These are phyloP conservation scores for Lyophyllum atratum DNA, from an alignment of 768 basidiomycete genomes.

Conservation along the genomic window DNA sequence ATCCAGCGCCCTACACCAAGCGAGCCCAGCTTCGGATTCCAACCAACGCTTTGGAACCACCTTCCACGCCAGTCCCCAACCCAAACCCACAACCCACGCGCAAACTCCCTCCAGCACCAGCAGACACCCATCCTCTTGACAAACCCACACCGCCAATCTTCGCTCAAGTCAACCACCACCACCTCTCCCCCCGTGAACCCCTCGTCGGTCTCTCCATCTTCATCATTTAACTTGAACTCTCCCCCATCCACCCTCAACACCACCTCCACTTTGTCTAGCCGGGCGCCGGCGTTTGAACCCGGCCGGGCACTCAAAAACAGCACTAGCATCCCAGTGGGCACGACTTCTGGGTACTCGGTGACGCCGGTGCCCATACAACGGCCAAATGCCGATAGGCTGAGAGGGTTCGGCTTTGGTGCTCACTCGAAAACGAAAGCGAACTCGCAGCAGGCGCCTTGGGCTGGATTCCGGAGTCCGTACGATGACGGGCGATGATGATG, in stretches of 20 bases:
- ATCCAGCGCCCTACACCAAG: conserved; percentile 26
- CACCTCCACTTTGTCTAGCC: conserved; percentile 14
- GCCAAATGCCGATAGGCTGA: not conserved
- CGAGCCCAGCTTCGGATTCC: conserved; percentile 7
- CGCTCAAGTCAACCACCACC: conserved; percentile 24
- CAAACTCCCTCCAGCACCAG: conserved; percentile 27
- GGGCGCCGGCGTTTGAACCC: conserved; percentile 18
- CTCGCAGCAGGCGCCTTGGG: conserved; percentile 2
- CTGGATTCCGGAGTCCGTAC: not conserved
- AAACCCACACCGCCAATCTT: conserved; percentile 27
- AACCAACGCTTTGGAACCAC: conserved; percentile 7
- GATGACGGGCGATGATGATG: not conserved
- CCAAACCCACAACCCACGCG: conserved; percentile 24
- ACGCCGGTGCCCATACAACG: conserved; percentile 14
- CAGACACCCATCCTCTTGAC: conserved; percentile 21
- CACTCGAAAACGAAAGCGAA: conserved; percentile 2
- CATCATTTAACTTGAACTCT: conserved; percentile 4
- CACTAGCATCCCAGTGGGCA: not conserved
- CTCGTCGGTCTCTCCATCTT: not conserved
- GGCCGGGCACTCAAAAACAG: conserved; percentile 11
- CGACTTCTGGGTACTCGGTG: conserved; percentile 4
- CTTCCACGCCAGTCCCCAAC: conserved; percentile 6
- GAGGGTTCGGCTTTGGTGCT: not conserved
- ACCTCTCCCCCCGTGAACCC: not conserved
- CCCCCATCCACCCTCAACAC: not conserved